phyloP scores from a whole-genome alignment of 257 asterid species.

The Nicotiana paniculata region DNA sequence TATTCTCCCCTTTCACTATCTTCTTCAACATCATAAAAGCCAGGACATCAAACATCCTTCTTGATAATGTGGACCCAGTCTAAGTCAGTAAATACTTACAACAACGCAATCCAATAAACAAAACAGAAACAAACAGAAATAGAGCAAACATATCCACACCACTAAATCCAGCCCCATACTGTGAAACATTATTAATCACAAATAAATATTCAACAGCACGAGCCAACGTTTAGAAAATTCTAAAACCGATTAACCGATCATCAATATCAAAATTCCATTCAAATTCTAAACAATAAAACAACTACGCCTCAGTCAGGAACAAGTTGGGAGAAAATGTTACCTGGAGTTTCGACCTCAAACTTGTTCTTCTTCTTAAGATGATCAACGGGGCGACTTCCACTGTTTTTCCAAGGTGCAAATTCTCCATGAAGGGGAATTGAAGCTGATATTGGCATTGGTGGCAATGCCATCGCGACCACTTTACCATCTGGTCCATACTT shows the following conservation, averaged over 20 bases:
- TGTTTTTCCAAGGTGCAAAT: constrained; percentile 57
- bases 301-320: too few species aligned
- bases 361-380: constrained; percentile 68
- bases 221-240: background rate
- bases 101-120: constrained; percentile 22
- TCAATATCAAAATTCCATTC: background rate
- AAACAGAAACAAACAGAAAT: constrained; percentile 26
- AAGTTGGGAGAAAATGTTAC: constrained; percentile 20
- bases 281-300: background rate
- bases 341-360: constrained; percentile 51
- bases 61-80: constrained; percentile 41
- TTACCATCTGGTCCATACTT: constrained; percentile 64
- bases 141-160: constrained; percentile 22
- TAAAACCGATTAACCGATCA: background rate
- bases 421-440: constrained; percentile 84
- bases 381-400: constrained; percentile 34
- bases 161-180: constrained; percentile 36
- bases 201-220: background rate
- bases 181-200: constrained; percentile 6
- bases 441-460: constrained; percentile 97
- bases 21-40: constrained; percentile 14
- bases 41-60: constrained; percentile 25
- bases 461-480: constrained; percentile 37
- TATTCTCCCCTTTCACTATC: constrained; percentile 9
- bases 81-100: constrained; percentile 22